Evolutionary conservation across 2,329 filamentous ascomycete genomes (phyloP).

Genomic region (Aspergillus ochraceus): DNA sequence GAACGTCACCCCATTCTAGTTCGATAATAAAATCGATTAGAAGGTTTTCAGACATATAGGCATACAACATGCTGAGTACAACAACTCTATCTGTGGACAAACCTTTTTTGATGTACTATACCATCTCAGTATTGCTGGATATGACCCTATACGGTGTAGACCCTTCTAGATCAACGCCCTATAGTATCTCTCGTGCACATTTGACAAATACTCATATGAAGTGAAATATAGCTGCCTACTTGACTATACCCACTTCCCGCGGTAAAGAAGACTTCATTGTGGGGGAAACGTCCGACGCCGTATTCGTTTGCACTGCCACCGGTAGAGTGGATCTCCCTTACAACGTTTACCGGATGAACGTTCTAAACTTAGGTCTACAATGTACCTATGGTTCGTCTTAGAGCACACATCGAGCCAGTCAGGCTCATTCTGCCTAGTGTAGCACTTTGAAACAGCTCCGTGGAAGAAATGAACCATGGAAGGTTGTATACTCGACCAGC

Average conservation of each 20-base stretch:
- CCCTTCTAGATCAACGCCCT: no score
- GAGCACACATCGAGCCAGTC: background rate
- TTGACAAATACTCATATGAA: no score
- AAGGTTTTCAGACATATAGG: no score
- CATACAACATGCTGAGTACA: no score
- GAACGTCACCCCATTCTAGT: no score
- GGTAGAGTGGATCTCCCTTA: background rate
- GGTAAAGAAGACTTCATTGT: background rate
- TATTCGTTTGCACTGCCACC: background rate
- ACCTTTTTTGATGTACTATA: no score
- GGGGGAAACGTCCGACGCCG: background rate
- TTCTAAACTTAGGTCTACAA: background rate
- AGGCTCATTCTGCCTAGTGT: background rate
- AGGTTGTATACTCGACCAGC: background rate
- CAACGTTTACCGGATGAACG: background rate
- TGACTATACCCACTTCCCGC: background rate
- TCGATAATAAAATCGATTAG: no score
- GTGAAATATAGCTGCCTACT: background rate
- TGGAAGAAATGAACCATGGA: background rate
- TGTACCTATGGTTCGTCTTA: no score
- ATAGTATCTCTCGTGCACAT: no score
- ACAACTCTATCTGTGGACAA: no score
- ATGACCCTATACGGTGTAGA: no score
- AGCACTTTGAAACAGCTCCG: background rate
- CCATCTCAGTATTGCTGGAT: no score